Conservation (phyloP, 2,329 filamentous ascomycete species). For the Trichoderma breve region DNA sequence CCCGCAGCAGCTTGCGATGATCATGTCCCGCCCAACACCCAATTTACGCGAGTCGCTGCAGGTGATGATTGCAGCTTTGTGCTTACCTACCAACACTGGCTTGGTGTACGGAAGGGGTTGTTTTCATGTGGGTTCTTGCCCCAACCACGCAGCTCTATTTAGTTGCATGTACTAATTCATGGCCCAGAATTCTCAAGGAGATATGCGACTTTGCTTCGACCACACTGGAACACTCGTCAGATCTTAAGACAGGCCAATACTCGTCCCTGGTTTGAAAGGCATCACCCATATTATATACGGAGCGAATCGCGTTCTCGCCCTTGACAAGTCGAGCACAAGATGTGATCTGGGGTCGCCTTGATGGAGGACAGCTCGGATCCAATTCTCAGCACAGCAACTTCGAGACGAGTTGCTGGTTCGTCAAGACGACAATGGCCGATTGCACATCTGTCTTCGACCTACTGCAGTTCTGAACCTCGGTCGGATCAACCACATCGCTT, state of each 20-base stretch:
- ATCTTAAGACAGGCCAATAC: conserved; percentile 45
- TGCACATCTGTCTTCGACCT: not conserved
- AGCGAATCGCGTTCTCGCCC: conserved; percentile 63
- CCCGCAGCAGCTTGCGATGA: conserved; percentile 51
- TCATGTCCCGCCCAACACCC: conserved; percentile 50
- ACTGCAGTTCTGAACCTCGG: not conserved
- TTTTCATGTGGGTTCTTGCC: conserved; percentile 57
- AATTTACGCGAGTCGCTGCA: conserved; percentile 58
- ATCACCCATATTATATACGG: conserved; percentile 60
- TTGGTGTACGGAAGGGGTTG: conserved; percentile 75
- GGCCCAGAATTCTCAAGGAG: conserved; percentile 31
- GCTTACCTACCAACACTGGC: conserved; percentile 65
- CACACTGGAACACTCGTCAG: conserved; percentile 38
- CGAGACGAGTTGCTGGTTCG: not conserved
- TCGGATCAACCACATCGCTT: not conserved
- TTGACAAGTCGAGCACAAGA: conserved; percentile 51
- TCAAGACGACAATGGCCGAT: not conserved
- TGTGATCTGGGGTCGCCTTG: conserved; percentile 46
- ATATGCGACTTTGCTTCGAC: conserved; percentile 51
- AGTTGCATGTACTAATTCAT: not conserved
- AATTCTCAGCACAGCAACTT: not conserved
- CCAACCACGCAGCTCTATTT: conserved; percentile 2
- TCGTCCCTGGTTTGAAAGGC: conserved; percentile 56
- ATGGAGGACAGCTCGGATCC: conserved; percentile 35
- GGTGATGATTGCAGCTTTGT: conserved; percentile 68